Evolutionary conservation across 805 yeast species (phyloP).

Genomic region (Starmera pachycereana): DNA sequence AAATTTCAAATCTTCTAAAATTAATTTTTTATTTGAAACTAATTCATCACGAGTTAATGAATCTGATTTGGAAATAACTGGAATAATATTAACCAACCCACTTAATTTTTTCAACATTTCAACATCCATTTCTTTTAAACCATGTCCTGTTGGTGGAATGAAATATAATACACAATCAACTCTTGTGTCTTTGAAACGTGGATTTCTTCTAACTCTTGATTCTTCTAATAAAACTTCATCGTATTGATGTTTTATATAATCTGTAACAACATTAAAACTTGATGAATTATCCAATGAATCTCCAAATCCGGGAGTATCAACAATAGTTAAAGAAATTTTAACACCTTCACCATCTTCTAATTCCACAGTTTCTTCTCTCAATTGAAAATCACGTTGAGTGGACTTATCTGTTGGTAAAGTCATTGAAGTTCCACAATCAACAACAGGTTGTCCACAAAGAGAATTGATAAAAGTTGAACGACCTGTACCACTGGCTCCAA

Average conservation of each 20-base stretch:
- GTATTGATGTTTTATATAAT: slow-evolving; percentile 71
- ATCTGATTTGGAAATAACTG: slow-evolving; percentile 80
- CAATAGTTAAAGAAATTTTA: slow-evolving; percentile 62
- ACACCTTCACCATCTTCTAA: slow-evolving; percentile 81
- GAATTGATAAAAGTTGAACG: slow-evolving; percentile 91
- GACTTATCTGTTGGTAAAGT: slow-evolving; percentile 41
- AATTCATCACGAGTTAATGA: slow-evolving; percentile 75
- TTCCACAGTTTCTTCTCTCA: slow-evolving; percentile 76
- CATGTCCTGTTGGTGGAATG: slow-evolving; percentile 80
- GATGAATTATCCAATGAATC: slow-evolving; percentile 59
- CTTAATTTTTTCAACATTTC: slow-evolving; percentile 71
- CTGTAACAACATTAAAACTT: slow-evolving; percentile 61
- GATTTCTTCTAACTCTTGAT: slow-evolving; percentile 73
- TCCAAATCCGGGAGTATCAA: slow-evolving; percentile 82
- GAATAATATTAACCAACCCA: slow-evolving; percentile 74
- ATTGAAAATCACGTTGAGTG: slow-evolving; percentile 42
- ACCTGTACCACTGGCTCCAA: slow-evolving; percentile 83
- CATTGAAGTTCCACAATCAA: slow-evolving; percentile 56
- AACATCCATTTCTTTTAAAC: slow-evolving; percentile 67
- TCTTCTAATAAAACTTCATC: slow-evolving; percentile 78
- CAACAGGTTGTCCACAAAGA: slow-evolving; percentile 80
- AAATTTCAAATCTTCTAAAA: slow-evolving; percentile 65
- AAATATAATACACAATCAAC: slow-evolving; percentile 69
- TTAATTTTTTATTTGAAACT: slow-evolving; percentile 59
- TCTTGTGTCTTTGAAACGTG: slow-evolving; percentile 76